Conservation (phyloP, 805 yeast genomes). For the Starmerella tilneyi region DNA sequence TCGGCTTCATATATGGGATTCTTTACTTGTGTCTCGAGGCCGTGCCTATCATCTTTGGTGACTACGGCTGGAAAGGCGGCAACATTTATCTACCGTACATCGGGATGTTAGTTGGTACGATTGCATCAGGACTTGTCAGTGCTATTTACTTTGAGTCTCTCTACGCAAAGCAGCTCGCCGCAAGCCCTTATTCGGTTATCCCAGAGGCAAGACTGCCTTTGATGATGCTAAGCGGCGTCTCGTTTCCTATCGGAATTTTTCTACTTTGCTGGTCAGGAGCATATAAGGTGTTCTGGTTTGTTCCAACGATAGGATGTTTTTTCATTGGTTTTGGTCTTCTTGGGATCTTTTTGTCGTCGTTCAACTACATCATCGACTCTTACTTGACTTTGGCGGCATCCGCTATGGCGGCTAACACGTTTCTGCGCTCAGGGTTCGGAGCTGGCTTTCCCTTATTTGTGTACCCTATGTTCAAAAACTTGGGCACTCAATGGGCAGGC, state of each 20-base stretch:
- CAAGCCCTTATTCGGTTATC: constrained; percentile 47
- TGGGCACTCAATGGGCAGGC: constrained; percentile 76
- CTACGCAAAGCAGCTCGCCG: constrained; percentile 39
- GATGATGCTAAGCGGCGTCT: constrained; percentile 60
- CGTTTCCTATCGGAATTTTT: constrained; percentile 66
- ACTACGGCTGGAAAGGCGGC: constrained; percentile 52
- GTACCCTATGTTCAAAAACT: constrained; percentile 51
- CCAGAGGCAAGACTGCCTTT: constrained; percentile 76
- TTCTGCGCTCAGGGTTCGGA: constrained; percentile 56
- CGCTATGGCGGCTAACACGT: constrained; percentile 57
- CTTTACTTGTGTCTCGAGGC: constrained; percentile 65
- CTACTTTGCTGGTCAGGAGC: constrained; percentile 88
- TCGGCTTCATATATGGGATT: constrained; percentile 72
- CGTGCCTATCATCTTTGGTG: constrained; percentile 60
- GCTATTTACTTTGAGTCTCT: constrained; percentile 43
- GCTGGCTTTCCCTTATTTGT: constrained; percentile 67
- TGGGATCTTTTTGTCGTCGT: constrained; percentile 47
- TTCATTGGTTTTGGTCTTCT: constrained; percentile 45
- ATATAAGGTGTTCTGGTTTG: constrained; percentile 58
- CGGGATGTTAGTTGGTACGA: constrained; percentile 58
- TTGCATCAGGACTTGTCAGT: constrained; percentile 45
- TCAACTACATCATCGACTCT: constrained; percentile 53
- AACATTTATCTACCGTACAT: constrained; percentile 69
- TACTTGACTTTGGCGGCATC: constrained; percentile 50
- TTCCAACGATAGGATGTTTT: constrained; percentile 46